Base-by-base conservation (phyloP, 495 filamentous ascomycete species). In the Apiosordaria backusii region DNA sequence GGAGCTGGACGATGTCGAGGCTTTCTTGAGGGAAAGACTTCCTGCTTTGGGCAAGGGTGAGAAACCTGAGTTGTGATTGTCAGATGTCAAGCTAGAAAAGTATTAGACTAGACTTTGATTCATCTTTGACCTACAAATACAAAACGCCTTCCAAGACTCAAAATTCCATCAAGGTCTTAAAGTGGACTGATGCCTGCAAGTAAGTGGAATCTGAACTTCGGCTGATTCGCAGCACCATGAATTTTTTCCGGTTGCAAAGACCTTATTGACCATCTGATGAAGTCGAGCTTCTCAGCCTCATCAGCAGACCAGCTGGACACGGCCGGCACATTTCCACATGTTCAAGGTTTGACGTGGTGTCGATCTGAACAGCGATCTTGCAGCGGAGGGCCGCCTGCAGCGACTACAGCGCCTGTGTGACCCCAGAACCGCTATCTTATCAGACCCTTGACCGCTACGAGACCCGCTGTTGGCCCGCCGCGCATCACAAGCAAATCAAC, bases 1-100 rank as follows among this genome's bases (percentile, higher is more conserved):
- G 65, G 94, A 98, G 80, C 88, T 98, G 64, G 84, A 92, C 65
- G 89, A 97, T 69, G 77, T 97, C 40, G 92, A 97, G 79, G 79
- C 78, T 23, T 98, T 90, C 80, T 70, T 98, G 50, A 79, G 81
- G 21, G 80, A 86, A 69, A 77, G 78, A 21, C 77, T 97, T 57
- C 89, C 91, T 4, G 74, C 79, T 0, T 27, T 68, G 66, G 68
- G 64, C 25, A 66, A 82, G 29, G 78, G 80, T 24, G 76, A 75
- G 55, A 80, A 79, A 70, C 71, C 78, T n/a, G 80, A 81, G 65
- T 68, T 80, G 29, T 80, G 58, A 74, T 45, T 45, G 3, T 45
- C 3, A 13, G 1, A 45, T 45, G 5, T 45, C 16, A 15, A 13
- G 35, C 16, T 29, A 7, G 27, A 29, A 27, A 10, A 50, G 16